phyloP scores from a whole-genome alignment of 441 rosid species.

The Raphanus hybrid region DNA sequence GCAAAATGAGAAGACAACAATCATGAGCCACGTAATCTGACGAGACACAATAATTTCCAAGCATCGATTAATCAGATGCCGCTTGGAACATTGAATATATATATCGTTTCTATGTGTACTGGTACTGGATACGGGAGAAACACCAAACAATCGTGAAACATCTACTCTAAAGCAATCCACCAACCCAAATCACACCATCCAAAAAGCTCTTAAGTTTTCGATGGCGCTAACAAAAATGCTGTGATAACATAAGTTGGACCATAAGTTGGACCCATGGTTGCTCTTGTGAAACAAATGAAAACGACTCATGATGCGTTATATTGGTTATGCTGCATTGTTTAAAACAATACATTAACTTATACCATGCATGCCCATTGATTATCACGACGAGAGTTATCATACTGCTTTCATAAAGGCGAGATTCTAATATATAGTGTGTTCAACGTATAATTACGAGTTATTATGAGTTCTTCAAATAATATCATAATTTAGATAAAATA shows the following conservation, averaged over 20 bases:
- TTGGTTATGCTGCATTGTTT: not conserved
- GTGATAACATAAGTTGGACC: not conserved
- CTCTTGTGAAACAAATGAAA: constrained; percentile 7
- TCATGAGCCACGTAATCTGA: constrained; percentile 26
- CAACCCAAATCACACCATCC: not conserved
- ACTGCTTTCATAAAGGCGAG: not conserved
- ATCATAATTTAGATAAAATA: not conserved
- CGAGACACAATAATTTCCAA: constrained; percentile 2
- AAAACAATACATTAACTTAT: not conserved
- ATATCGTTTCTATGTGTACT: not conserved
- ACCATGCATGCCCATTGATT: not conserved
- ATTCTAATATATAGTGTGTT: not conserved
- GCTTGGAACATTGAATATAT: not conserved
- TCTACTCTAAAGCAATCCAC: constrained; percentile 1
- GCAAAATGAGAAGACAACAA: constrained; percentile 23
- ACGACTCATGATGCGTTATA: constrained; percentile 9
- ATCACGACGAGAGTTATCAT: constrained; percentile 11
- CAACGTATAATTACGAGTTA: not conserved
- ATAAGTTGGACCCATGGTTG: constrained; percentile 6
- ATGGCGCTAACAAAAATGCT: constrained; percentile 13
- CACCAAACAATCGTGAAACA: constrained; percentile 8
- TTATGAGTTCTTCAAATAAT: not conserved
- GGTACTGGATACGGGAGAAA: not conserved
- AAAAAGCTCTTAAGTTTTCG: not conserved
- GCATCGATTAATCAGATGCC: not conserved